A percentile compares a stretch with the other conserved stretches of the same genome.
phyloP scores from a whole-genome alignment of 345 rosid species.

The Noccaea bulbosa region DNA sequence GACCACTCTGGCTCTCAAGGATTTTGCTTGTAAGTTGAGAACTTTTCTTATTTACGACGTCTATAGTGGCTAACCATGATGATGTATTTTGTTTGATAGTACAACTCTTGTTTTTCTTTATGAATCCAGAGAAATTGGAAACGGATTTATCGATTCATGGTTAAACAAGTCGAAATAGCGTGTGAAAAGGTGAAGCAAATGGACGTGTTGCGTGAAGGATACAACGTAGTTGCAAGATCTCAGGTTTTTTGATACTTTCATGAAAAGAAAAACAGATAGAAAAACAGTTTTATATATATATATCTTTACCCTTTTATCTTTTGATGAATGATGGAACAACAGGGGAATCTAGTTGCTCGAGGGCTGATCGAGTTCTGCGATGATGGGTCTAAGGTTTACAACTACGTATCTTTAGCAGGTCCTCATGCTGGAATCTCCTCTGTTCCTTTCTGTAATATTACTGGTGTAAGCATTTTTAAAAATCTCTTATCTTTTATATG shows the following conservation, averaged over 20 bases:
- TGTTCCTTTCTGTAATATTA: slow-evolving; percentile 66
- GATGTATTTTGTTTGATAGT: slow-evolving; percentile 19
- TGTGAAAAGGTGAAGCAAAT: slow-evolving; percentile 87
- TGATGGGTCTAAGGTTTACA: slow-evolving; percentile 78
- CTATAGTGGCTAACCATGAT: neutral
- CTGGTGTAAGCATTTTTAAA: slow-evolving; percentile 59
- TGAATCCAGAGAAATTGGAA: slow-evolving; percentile 77
- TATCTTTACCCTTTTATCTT: neutral
- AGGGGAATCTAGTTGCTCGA: slow-evolving; percentile 94
- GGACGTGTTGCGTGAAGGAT: slow-evolving; percentile 76
- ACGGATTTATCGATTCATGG: slow-evolving; percentile 87
- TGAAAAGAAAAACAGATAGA: neutral
- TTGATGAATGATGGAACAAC: slow-evolving; percentile 34
- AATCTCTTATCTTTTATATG: neutral
- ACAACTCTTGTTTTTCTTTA: neutral
- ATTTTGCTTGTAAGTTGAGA: slow-evolving; percentile 64
- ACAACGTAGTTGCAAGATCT: slow-evolving; percentile 90
- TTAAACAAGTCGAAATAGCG: slow-evolving; percentile 70
- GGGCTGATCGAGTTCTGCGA: slow-evolving; percentile 87
- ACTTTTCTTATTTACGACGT: neutral
- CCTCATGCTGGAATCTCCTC: slow-evolving; percentile 99
- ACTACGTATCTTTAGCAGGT: slow-evolving; percentile 85
- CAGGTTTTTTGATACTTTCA: slow-evolving; percentile 56
- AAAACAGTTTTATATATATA: no score
- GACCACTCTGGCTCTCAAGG: slow-evolving; percentile 75